Evolutionary conservation across 1,284 basidiomycete genomes (phyloP).

Genomic region (Phlebopus sp.): DNA sequence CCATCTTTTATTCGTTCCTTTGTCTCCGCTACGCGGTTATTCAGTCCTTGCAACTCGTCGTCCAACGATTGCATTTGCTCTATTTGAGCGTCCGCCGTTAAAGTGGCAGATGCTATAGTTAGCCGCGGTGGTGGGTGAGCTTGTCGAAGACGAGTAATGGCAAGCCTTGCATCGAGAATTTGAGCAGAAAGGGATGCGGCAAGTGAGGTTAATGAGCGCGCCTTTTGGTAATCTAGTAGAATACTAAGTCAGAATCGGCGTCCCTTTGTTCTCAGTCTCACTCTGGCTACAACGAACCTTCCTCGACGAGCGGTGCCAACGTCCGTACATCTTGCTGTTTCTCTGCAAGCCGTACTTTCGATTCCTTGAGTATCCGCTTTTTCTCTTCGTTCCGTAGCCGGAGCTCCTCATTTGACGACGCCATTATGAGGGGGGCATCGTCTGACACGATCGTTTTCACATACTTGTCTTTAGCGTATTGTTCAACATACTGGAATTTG

Average conservation of each 20-base stretch:
- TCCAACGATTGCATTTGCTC: conserved; percentile 71
- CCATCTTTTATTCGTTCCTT: conserved; percentile 57
- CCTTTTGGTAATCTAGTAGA: conserved; percentile 55
- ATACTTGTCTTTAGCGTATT: conserved; percentile 85
- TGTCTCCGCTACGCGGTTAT: conserved; percentile 46
- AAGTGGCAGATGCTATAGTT: conserved; percentile 68
- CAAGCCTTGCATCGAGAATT: conserved; percentile 77
- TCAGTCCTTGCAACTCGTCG: conserved; percentile 49
- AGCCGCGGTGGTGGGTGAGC: conserved; percentile 75
- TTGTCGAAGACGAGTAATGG: conserved; percentile 73
- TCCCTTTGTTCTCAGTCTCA: background rate
- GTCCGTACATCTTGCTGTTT: conserved; percentile 59
- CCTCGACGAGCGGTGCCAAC: conserved; percentile 62
- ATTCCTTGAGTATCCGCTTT: conserved; percentile 63
- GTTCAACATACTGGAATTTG: conserved; percentile 83
- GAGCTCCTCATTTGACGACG: conserved; percentile 70
- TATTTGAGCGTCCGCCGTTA: conserved; percentile 68
- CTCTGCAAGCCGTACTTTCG: conserved; percentile 61
- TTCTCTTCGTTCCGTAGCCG: conserved; percentile 61
- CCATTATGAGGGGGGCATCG: conserved; percentile 71
- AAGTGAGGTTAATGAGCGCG: conserved; percentile 51
- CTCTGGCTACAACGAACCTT: conserved; percentile 42
- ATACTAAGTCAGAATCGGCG: conserved; percentile 3
- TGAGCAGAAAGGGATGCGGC: conserved; percentile 63
- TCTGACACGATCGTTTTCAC: conserved; percentile 81